phyloP scores from a whole-genome alignment of 306 rosid genomes.

The Vigna trinervia region DNA sequence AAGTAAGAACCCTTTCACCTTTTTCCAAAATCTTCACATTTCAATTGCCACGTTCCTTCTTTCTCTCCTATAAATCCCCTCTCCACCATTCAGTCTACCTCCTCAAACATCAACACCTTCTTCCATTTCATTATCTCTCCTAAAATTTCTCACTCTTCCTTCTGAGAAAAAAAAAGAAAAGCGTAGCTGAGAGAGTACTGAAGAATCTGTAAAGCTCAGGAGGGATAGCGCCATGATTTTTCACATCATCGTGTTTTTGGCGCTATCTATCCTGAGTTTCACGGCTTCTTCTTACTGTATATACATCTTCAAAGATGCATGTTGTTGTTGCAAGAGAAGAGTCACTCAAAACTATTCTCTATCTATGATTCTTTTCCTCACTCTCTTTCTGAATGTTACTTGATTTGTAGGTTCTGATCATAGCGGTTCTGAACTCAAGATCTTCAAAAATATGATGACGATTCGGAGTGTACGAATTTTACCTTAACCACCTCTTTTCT shows the following conservation, averaged over 20 bases:
- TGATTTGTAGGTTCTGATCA: not conserved
- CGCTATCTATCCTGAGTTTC: conserved; percentile 95
- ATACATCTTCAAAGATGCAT: not conserved
- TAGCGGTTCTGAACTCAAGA: conserved; percentile 12
- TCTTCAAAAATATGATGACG: not conserved
- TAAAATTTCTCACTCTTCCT: not conserved
- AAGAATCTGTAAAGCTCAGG: conserved; percentile 84
- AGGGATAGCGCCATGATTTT: conserved; percentile 82
- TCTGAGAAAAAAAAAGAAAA: not conserved
- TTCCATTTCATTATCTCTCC: not conserved
- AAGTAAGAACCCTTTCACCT: conserved; percentile 17
- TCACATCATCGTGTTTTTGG: conserved; percentile 29
- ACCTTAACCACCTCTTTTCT: not conserved
- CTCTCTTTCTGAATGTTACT: not conserved
- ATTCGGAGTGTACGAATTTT: not conserved
- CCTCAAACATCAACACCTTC: conserved; percentile 31
- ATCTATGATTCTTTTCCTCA: not conserved
- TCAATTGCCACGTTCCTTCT: conserved; percentile 35
- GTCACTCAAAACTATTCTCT: not conserved
- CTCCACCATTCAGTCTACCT: conserved; percentile 25
- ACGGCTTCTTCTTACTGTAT: conserved; percentile 60
- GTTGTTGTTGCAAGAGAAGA: not conserved
- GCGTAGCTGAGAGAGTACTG: conserved; percentile 42
- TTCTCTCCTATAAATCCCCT: conserved; percentile 59
- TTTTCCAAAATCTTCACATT: conserved; percentile 25